These are phyloP conservation scores for Lathyrus oleraceus DNA, from an alignment of 306 rosid genomes.

Conservation along the genomic window DNA sequence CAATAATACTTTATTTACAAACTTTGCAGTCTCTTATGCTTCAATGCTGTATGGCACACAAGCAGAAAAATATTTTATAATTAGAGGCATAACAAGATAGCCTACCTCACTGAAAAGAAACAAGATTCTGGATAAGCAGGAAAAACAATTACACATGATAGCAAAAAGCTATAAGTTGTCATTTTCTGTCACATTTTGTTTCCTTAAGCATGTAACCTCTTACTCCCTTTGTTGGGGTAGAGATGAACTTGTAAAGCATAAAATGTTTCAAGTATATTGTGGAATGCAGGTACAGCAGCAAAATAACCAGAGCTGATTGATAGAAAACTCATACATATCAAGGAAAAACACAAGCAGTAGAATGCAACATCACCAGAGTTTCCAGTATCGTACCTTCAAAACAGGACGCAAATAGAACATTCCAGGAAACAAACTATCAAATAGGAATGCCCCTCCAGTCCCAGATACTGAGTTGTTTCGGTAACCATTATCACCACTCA, in stretches of 20 bases:
- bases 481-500: slow-evolving; percentile 94
- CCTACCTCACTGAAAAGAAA: slow-evolving; percentile 15
- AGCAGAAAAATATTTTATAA: slow-evolving; percentile 28
- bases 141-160: slow-evolving; percentile 19
- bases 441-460: slow-evolving; percentile 75
- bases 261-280: slow-evolving; percentile 31
- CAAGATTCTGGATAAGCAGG: slow-evolving; percentile 29
- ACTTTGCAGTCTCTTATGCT: slow-evolving; percentile 20
- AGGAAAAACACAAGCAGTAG: slow-evolving; percentile 28
- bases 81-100: slow-evolving; percentile 18
- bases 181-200: slow-evolving; percentile 20
- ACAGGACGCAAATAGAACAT: slow-evolving; percentile 94
- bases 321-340: slow-evolving; percentile 4
- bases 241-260: slow-evolving; percentile 32
- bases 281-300: slow-evolving; percentile 24
- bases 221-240: slow-evolving; percentile 2
- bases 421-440: slow-evolving; percentile 86
- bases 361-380: slow-evolving; percentile 25
- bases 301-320: slow-evolving; percentile 26
- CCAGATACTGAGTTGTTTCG: slow-evolving; percentile 90
- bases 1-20: slow-evolving; percentile 18
- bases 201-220: slow-evolving; percentile 10
- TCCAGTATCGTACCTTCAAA: slow-evolving; percentile 68
- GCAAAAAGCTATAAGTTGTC: slow-evolving; percentile 8
- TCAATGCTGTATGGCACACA: neutral